phyloP scores from a whole-genome alignment of 768 basidiomycete genomes.

The Pleurotus giganteus region DNA sequence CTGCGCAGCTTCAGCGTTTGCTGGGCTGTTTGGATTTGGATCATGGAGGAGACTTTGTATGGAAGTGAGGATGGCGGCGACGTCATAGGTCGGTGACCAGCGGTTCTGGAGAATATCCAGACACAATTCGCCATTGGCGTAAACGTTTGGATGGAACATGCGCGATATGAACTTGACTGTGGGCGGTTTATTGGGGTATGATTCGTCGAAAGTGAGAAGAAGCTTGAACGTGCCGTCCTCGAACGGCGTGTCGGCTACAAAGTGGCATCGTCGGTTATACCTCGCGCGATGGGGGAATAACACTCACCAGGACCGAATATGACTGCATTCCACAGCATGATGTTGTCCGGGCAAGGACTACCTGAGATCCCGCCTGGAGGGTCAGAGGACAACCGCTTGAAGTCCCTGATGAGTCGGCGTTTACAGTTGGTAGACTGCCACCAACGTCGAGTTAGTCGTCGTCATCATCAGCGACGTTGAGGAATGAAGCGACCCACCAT shows the following conservation, averaged over 20 bases:
- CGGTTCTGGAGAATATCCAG: conserved; percentile 98
- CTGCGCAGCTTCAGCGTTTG: conserved; percentile 97
- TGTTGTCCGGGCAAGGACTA: conserved; percentile 96
- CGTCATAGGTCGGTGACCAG: conserved; percentile 99
- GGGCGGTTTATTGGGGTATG: conserved; percentile 98
- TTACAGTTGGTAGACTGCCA: conserved; percentile 90
- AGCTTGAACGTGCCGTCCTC: conserved; percentile 99
- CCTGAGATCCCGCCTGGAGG: conserved; percentile 96
- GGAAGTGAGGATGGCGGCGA: conserved; percentile 95
- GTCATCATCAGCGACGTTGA: background rate
- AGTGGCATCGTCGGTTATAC: background rate
- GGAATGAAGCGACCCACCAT: background rate
- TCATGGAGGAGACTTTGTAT: conserved; percentile 96
- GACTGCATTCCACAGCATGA: conserved; percentile 99
- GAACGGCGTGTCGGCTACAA: conserved; percentile 92
- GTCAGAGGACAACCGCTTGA: conserved; percentile 92
- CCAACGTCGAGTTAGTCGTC: background rate
- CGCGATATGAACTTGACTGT: conserved; percentile 94
- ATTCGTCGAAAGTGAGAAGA: conserved; percentile 92
- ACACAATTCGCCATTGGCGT: conserved; percentile 97
- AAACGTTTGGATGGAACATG: conserved; percentile 99
- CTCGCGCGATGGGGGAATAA: background rate
- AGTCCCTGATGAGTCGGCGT: conserved; percentile 95
- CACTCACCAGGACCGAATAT: conserved; percentile 94
- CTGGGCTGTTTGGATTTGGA: conserved; percentile 97